Percentiles rank a stretch among this genome's conserved stretches.
These are phyloP conservation scores for Clathrospora elynae DNA, from an alignment of 2,329 filamentous ascomycete species.

Conservation along the genomic window DNA sequence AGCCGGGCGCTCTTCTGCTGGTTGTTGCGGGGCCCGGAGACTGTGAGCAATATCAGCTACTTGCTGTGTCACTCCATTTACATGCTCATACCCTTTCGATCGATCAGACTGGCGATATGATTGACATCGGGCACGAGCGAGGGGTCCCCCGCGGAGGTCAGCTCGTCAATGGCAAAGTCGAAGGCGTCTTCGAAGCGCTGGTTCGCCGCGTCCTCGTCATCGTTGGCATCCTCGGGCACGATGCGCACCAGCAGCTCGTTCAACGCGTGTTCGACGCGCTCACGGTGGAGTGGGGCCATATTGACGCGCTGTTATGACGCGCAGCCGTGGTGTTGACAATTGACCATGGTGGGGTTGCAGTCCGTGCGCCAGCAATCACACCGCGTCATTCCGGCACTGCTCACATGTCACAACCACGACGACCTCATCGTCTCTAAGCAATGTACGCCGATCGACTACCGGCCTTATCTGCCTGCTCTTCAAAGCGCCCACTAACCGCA, in stretches of 20 bases:
- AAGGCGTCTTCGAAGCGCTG: conserved; percentile 69
- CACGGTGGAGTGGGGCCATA: conserved; percentile 45
- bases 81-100: conserved; percentile 64
- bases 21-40: conserved; percentile 76
- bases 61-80: not conserved
- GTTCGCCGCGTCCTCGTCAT: conserved; percentile 70
- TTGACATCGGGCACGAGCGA: conserved; percentile 75
- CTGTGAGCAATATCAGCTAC: conserved; percentile 35
- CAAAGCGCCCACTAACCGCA: too few species aligned
- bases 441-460: too few species aligned
- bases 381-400: too few species aligned
- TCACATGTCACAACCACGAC: too few species aligned
- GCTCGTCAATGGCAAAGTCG: conserved; percentile 56
- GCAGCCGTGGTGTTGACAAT: conserved; percentile 12
- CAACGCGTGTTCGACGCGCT: conserved; percentile 78
- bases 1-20: conserved; percentile 76
- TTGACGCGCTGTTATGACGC: conserved; percentile 29
- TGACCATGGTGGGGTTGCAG: conserved; percentile 13
- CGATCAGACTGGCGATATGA: conserved; percentile 91
- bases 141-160: conserved; percentile 54
- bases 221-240: conserved; percentile 67
- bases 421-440: too few species aligned
- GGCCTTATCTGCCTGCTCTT: too few species aligned
- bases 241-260: conserved; percentile 77
- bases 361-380: too few species aligned